Evolutionary conservation across 2,329 filamentous ascomycete species (phyloP), one percentile per base, ranked within the genome.

Genomic region (Pestalotiopsis sp.): DNA sequence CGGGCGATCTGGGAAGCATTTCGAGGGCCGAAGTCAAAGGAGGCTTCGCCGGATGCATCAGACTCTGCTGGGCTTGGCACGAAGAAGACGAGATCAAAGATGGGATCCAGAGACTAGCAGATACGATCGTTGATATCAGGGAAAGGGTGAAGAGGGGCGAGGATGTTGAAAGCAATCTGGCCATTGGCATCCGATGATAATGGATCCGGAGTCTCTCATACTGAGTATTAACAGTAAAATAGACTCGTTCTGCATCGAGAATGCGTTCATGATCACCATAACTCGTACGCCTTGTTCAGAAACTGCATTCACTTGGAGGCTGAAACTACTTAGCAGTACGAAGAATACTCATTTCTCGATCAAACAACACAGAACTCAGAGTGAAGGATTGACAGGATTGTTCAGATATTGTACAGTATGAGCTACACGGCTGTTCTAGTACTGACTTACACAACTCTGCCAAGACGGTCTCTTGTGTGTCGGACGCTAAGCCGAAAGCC

Each of bases 1-100:
- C 73, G 62, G 77, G 77, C 1, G 75, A 77, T 58, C 59, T 64
- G 56, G 73, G 77, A 31, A 77, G 80, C 61, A 76, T 79, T 57
- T 80, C 70, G 56, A 68, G 73, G 45, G 67, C 71, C 11, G 70
- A 70, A 5, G 65, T 38, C 20, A 49, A 59, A 11, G 69, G 65
- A 1, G 72, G 79, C 27, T 90, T 91, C 74, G 78, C 83, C n/a
- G 78, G 80, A 66, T 81, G 82, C 70, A 76, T 88, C 52, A 82
- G 87, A 49, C 74, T 90, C 5, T 90, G 86, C 72, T 89, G 87
- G 78, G 82, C 85, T 13, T 90, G 87, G 85, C 88, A 89, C 74
- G 83, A 87, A 31, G 85, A 87, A 71, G 79, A 81, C 7, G 78
- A 82, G 57, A 79, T 92, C 41, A 80, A 75, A 2, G 86, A 90